Conservation (phyloP, 106 monocot genomes). For the Dendrobium nobile region DNA sequence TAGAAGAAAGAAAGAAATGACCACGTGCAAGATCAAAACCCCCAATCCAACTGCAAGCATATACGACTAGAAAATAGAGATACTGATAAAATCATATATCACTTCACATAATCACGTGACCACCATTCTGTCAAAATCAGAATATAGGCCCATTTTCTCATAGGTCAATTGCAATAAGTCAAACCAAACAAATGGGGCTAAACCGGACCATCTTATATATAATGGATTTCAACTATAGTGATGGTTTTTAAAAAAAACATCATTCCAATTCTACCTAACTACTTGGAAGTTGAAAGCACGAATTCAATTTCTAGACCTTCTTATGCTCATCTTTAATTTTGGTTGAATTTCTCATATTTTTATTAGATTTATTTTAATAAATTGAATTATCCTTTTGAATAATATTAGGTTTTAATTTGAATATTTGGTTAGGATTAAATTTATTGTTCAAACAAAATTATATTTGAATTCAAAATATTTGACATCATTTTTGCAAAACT, state of each 20-base stretch:
- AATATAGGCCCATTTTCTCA: too few species aligned
- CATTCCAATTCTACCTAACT: not conserved
- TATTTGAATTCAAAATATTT: too few species aligned
- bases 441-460: too few species aligned
- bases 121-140: too few species aligned
- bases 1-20: not conserved
- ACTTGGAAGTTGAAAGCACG: not conserved
- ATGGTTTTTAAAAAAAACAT: not conserved
- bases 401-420: too few species aligned
- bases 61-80: not conserved
- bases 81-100: not conserved
- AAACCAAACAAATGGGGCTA: not conserved
- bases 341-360: not conserved
- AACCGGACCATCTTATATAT: not conserved
- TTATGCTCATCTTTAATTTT: not conserved
- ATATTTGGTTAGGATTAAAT: too few species aligned
- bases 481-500: too few species aligned
- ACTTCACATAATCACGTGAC: not conserved
- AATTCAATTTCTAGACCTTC: not conserved
- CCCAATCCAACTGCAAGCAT: not conserved
- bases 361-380: not conserved
- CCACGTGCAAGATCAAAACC: not conserved
- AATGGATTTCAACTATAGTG: not conserved
- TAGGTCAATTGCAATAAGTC: not conserved
- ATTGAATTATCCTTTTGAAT: too few species aligned